Evolutionary conservation across 2,329 filamentous ascomycete species (phyloP).

Genomic region (Aspergillus proliferans): DNA sequence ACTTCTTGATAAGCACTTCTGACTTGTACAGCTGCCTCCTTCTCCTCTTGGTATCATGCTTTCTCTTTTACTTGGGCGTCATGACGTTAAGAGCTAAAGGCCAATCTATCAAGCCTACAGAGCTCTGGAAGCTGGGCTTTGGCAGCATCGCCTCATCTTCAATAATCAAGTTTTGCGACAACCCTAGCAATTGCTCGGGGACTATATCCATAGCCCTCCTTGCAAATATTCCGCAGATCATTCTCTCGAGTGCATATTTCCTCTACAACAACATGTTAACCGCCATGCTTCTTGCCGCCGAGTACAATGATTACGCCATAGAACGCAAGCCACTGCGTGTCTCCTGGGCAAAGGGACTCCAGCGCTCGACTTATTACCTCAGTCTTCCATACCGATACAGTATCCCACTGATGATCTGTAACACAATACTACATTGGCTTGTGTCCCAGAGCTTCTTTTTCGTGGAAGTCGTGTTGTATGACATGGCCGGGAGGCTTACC

Average conservation of each 20-base stretch:
- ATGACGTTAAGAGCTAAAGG: too few relatives aligned
- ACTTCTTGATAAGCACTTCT: too few relatives aligned
- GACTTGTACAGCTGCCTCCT: too few relatives aligned
- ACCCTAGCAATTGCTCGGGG: too few relatives aligned
- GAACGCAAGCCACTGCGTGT: conserved; percentile 38
- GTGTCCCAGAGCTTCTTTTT: conserved; percentile 41
- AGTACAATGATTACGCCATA: conserved; percentile 40
- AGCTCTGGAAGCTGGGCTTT: too few relatives aligned
- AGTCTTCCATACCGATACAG: conserved; percentile 39
- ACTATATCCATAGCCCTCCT: conserved; percentile 11
- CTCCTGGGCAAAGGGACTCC: conserved; percentile 34
- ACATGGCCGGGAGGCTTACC: conserved; percentile 14
- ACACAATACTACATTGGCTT: conserved; percentile 40
- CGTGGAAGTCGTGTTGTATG: conserved; percentile 17
- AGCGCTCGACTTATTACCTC: conserved; percentile 42
- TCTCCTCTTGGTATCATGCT: too few relatives aligned
- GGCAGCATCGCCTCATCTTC: too few relatives aligned
- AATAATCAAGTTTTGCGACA: too few relatives aligned
- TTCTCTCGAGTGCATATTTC: conserved; percentile 27
- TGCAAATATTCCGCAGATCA: conserved; percentile 28
- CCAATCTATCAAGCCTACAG: too few relatives aligned
- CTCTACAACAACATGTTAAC: conserved; percentile 34
- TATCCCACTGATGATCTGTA: conserved; percentile 30
- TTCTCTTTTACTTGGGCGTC: too few relatives aligned
- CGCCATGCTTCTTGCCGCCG: conserved; percentile 40